Base-by-base conservation (phyloP, 179 eudicot species). In the Kewa caespitosa region DNA sequence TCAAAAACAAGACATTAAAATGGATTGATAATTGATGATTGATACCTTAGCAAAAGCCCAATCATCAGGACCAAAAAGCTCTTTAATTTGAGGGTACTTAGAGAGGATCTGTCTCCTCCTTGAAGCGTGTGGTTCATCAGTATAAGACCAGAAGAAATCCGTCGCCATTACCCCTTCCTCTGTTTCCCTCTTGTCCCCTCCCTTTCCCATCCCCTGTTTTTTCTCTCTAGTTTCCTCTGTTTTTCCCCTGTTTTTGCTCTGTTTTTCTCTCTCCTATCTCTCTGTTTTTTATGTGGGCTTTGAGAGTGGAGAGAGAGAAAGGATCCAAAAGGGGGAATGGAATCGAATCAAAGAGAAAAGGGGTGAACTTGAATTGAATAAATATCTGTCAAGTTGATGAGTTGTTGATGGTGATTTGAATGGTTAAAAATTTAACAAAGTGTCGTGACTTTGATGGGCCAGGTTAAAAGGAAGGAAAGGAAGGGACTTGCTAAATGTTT, bases 101-200 rank as follows among this genome's bases (percentile, higher is more conserved):
- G 98, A 92, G 81, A 94, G 97, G 75, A 94, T 94, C 83, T 87
- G 84, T 1, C 89, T 78, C 38, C 98, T 70, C 10, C 98, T 83
- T 30, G 94, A 85, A 63, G 97, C 96, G 75, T 94, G 98, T 30
- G 98, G 98, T 79, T 94, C 98, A 82, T 94, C 98, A 4, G 98
- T 89, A 70, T 94, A 92, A 0, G 97, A 92, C 98, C 98, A 94
- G 83, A 87, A 92, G 81, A 87, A 94, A 80, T 92, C 98, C 5
- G 78, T 84, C 38, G 92, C 94, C 97, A 92, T 89, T 39, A 80
- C 86, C 27, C 85, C 89, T 52, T 72, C 88, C 36, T 81, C 78
- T 34, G 70, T 81, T 27, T 76, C 79, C 55, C 70, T 69, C 38
- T 72, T 81, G 73, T 39, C 79, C 80, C 63, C 70, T 72, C 34